These are phyloP conservation scores for Aspergillus conjunctus DNA, from an alignment of 495 filamentous ascomycete genomes.

Conservation along the genomic window DNA sequence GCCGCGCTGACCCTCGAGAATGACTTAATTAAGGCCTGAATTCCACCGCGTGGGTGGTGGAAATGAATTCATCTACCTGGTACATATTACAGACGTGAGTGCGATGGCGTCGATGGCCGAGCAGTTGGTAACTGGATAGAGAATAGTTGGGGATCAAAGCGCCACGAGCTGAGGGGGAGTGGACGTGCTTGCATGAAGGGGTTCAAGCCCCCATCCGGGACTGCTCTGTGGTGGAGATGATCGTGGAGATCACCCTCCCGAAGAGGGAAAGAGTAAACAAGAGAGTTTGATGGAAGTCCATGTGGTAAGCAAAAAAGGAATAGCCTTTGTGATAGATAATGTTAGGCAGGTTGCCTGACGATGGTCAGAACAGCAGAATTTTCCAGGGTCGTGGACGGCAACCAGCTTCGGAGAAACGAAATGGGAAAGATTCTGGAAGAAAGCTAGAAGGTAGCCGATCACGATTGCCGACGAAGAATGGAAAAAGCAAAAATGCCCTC, in stretches of 20 bases:
- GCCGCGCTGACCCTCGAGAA: not conserved
- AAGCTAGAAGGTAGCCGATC: not conserved
- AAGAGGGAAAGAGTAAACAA: not conserved
- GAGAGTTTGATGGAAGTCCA: not conserved
- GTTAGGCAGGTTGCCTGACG: not conserved
- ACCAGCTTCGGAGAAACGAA: not conserved
- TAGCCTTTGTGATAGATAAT: not conserved
- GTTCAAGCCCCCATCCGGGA: not conserved
- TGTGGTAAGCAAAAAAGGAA: slow-evolving; percentile 1
- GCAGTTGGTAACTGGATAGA: not conserved
- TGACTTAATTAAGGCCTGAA: not conserved
- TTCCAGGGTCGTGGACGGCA: not conserved
- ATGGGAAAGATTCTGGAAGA: slow-evolving; percentile 1
- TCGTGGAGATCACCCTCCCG: not conserved
- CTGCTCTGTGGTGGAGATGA: not conserved
- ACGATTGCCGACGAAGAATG: not conserved
- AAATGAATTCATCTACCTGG: slow-evolving; percentile 6
- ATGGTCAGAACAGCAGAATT: not conserved
- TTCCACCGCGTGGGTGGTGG: not conserved
- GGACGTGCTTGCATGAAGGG: not conserved
- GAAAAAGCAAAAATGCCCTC: not conserved
- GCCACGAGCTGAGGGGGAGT: not conserved
- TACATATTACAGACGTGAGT: not conserved
- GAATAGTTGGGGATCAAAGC: slow-evolving; percentile 1
- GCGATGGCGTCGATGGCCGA: not conserved